These are phyloP conservation scores for Aspergillus puulaauensis DNA, from an alignment of 2,329 filamentous ascomycete species.

Conservation along the genomic window DNA sequence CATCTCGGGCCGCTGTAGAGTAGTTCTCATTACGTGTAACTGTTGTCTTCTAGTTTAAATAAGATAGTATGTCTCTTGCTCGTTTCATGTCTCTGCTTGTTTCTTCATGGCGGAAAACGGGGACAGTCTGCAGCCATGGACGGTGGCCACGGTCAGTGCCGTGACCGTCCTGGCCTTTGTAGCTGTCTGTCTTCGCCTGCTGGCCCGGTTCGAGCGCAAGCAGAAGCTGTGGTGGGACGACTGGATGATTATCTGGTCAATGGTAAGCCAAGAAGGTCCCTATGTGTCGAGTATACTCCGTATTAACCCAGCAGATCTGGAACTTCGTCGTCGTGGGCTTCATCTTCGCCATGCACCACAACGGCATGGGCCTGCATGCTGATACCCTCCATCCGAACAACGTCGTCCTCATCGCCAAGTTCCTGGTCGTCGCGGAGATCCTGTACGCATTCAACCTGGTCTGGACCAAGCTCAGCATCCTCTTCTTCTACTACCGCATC, in stretches of 20 bases:
- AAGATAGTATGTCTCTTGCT: no score
- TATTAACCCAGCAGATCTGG: conserved; percentile 17
- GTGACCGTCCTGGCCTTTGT: conserved; percentile 45
- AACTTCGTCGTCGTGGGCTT: conserved; percentile 44
- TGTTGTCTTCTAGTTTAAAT: no score
- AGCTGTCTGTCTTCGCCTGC: conserved; percentile 42
- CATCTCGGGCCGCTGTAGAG: no score
- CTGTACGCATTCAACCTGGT: conserved; percentile 37
- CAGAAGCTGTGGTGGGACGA: conserved; percentile 54
- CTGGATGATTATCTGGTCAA: conserved; percentile 50
- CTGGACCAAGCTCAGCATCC: conserved; percentile 28
- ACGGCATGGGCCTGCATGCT: conserved; percentile 51
- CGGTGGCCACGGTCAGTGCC: conserved; percentile 39
- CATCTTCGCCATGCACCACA: conserved; percentile 49
- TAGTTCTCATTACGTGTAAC: no score
- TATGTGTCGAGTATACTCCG: no score
- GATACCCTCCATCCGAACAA: conserved; percentile 24
- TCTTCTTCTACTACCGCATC: conserved; percentile 30
- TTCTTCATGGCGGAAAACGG: no score
- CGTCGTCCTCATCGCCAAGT: conserved; percentile 33
- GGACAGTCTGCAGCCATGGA: conserved; percentile 46
- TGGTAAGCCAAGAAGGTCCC: no score
- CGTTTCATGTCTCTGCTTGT: no score
- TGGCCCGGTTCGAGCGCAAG: conserved; percentile 44
- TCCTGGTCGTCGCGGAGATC: conserved; percentile 40